Percentiles rank a stretch among this genome's conserved stretches.
Conservation (phyloP, 176 grass and related monocot genomes). For the Olyra latifolia region DNA sequence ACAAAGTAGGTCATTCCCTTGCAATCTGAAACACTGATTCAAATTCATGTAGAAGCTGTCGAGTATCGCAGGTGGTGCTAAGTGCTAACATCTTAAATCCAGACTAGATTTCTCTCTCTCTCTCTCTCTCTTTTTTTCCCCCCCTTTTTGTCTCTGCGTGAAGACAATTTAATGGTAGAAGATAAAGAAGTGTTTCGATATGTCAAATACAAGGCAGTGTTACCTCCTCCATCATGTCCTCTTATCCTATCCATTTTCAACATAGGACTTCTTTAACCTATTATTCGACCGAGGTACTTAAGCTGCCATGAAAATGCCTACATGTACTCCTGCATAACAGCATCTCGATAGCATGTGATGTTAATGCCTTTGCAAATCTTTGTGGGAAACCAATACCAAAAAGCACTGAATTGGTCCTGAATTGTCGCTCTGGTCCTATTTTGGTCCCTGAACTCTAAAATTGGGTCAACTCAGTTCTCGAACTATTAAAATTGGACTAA, state of each 20-base stretch:
- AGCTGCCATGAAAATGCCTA: neutral
- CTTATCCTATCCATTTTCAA: neutral
- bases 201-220: neutral
- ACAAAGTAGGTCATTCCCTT: slow-evolving; percentile 19
- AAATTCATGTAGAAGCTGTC: neutral
- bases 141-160: neutral
- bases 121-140: neutral
- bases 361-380: neutral
- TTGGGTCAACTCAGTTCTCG: too few species aligned
- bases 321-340: neutral
- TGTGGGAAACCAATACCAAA: neutral
- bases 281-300: neutral
- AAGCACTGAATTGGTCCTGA: too few species aligned
- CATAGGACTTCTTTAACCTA: neutral
- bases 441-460: too few species aligned
- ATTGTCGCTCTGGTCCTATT: too few species aligned
- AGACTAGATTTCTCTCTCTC: neutral
- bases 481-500: too few species aligned
- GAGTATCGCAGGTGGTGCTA: neutral
- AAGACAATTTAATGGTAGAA: neutral
- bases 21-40: neutral
- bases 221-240: neutral
- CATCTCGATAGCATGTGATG: neutral
- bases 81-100: neutral
- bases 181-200: neutral